Conservation (phyloP, 2,329 filamentous ascomycete genomes). For the Immersiporthe knoxdaviesiana region DNA sequence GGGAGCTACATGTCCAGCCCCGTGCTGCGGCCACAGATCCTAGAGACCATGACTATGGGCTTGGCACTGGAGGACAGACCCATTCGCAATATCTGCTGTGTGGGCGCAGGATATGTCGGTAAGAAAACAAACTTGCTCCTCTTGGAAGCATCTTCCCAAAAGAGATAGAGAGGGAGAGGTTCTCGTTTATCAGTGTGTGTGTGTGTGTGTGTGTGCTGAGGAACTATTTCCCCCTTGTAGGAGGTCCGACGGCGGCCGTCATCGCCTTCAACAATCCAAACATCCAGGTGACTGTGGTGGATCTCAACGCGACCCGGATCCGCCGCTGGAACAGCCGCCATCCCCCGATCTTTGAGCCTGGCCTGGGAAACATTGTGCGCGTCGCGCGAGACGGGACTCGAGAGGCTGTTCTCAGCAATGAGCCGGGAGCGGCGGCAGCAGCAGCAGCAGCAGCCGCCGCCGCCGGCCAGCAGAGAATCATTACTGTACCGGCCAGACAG, state of each 20-base stretch:
- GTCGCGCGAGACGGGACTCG: slow-evolving; percentile 63
- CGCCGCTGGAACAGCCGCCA: slow-evolving; percentile 73
- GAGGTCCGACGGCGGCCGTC: slow-evolving; percentile 75
- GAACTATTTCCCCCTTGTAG: slow-evolving; percentile 41
- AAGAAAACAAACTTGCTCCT: slow-evolving; percentile 39
- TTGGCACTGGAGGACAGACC: slow-evolving; percentile 27
- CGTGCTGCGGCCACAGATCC: slow-evolving; percentile 38
- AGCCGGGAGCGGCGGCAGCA: slow-evolving; percentile 31
- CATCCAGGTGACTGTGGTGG: slow-evolving; percentile 74
- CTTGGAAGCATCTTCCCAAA: not conserved
- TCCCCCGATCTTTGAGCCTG: slow-evolving; percentile 77
- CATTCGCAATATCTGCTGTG: slow-evolving; percentile 69
- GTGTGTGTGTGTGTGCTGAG: not conserved
- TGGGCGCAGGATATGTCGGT: slow-evolving; percentile 79
- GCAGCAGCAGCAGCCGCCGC: not conserved
- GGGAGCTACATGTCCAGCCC: slow-evolving; percentile 48
- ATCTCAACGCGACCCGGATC: slow-evolving; percentile 68
- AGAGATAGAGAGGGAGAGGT: not conserved
- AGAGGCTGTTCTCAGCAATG: slow-evolving; percentile 46
- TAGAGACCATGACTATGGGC: slow-evolving; percentile 31
- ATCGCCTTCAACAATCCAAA: slow-evolving; percentile 74
- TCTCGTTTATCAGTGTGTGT: not conserved
- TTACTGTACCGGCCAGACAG: slow-evolving; percentile 46
- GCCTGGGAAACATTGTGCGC: slow-evolving; percentile 68
- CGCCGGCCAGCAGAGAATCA: not conserved